These are phyloP conservation scores for Craterostigma plantagineum DNA, from an alignment of 257 asterid species.

Conservation along the genomic window DNA sequence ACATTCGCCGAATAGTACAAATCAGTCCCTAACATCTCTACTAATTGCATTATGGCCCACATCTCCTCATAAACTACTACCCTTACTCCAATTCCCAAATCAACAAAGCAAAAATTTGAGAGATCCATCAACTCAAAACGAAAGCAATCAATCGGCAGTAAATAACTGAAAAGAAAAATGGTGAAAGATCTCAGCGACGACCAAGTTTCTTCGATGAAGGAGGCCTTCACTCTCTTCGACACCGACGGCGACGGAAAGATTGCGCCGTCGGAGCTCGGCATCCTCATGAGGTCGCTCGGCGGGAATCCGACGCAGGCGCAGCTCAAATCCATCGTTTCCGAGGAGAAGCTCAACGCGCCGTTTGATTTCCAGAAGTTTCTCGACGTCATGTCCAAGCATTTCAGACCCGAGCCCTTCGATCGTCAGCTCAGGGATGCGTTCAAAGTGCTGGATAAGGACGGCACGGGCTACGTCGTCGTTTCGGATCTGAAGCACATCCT, in stretches of 20 bases:
- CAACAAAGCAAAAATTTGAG: no score
- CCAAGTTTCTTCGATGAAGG: conserved; percentile 73
- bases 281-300: conserved; percentile 93
- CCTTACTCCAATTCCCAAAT: no score
- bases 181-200: conserved; percentile 81
- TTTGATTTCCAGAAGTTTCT: conserved; percentile 70
- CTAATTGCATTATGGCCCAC: no score
- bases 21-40: no score
- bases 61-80: no score
- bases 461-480: conserved; percentile 67
- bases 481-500: conserved; percentile 89
- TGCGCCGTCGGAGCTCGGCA: conserved; percentile 86
- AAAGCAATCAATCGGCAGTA: no score
- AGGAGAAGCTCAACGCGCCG: conserved; percentile 58
- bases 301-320: conserved; percentile 95
- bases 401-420: conserved; percentile 93
- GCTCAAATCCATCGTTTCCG: conserved; percentile 57
- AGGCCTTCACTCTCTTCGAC: conserved; percentile 88
- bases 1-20: no score
- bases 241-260: conserved; percentile 93
- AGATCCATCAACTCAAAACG: no score
- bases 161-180: conserved; percentile 21
- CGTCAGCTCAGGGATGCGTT: conserved; percentile 97
- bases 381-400: conserved; percentile 78
- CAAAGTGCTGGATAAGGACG: conserved; percentile 87